phyloP scores from a whole-genome alignment of 2,329 filamentous ascomycete species.

The Sordariomycetes sp. region DNA sequence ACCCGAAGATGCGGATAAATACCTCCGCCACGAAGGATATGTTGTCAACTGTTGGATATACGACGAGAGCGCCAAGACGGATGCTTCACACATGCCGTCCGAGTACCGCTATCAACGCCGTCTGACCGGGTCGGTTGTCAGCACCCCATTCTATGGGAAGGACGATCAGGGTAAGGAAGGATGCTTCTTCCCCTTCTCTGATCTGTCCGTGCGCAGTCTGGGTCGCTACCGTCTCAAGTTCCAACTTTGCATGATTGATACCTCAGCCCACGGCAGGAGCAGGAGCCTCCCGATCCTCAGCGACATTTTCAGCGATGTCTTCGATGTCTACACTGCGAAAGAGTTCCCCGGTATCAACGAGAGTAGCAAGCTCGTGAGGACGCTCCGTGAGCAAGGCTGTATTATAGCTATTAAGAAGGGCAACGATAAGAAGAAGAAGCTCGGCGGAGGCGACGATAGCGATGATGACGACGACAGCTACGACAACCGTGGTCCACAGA shows the following conservation, averaged over 20 bases:
- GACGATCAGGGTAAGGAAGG: slow-evolving; percentile 67
- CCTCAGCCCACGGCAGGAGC: slow-evolving; percentile 36
- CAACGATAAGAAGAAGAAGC: slow-evolving; percentile 51
- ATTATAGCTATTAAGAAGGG: slow-evolving; percentile 83
- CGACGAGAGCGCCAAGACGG: slow-evolving; percentile 57
- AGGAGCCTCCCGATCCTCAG: slow-evolving; percentile 40
- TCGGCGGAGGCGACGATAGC: slow-evolving; percentile 24
- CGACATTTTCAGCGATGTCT: slow-evolving; percentile 55
- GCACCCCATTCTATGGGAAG: slow-evolving; percentile 65
- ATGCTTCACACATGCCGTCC: slow-evolving; percentile 63
- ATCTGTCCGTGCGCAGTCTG: slow-evolving; percentile 70
- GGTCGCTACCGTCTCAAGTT: slow-evolving; percentile 70
- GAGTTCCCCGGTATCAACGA: slow-evolving; percentile 80
- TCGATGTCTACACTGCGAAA: slow-evolving; percentile 74
- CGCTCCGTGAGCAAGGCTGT: slow-evolving; percentile 69
- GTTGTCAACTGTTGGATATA: slow-evolving; percentile 72
- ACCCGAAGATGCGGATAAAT: slow-evolving; percentile 40
- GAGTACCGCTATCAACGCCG: slow-evolving; percentile 65
- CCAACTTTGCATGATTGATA: slow-evolving; percentile 63
- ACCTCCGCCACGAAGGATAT: slow-evolving; percentile 53
- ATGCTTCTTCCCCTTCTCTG: slow-evolving; percentile 80
- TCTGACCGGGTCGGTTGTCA: slow-evolving; percentile 72
- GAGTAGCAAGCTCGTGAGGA: slow-evolving; percentile 64
- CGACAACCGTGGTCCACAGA: too few species aligned
- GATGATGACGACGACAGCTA: slow-evolving; percentile 32